Percentiles rank a stretch among this genome's conserved stretches.
Conservation (phyloP, 805 yeast species). For the Teunomyces gatunensis region DNA sequence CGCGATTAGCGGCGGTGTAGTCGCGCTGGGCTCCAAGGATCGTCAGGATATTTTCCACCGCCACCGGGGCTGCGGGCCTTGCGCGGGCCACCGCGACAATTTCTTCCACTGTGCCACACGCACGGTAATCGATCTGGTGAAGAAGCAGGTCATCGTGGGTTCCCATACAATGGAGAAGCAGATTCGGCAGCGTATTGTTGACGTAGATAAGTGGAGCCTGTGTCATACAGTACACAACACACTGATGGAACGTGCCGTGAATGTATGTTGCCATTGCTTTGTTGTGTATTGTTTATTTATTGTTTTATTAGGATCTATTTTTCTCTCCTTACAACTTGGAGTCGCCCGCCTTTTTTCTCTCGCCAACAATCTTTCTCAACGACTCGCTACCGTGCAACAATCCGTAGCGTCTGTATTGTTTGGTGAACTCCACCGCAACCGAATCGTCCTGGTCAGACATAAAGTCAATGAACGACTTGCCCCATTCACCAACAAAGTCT, state of each 20-base stretch:
- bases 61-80: neutral
- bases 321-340: constrained; percentile 3
- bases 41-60: constrained; percentile 10
- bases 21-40: constrained; percentile 5
- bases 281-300: neutral
- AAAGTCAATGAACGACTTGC: constrained; percentile 45
- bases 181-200: constrained; percentile 10
- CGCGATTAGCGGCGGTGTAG: constrained; percentile 8
- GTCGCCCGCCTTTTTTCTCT: constrained; percentile 29
- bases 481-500: constrained; percentile 52
- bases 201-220: constrained; percentile 4
- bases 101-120: constrained; percentile 1
- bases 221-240: neutral
- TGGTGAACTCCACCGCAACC: constrained; percentile 45
- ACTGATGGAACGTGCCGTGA: neutral
- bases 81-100: neutral
- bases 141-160: constrained; percentile 4
- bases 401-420: constrained; percentile 67
- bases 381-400: constrained; percentile 48
- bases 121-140: constrained; percentile 9
- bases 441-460: constrained; percentile 36
- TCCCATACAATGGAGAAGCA: constrained; percentile 3
- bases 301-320: neutral
- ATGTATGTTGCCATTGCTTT: neutral
- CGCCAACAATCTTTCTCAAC: constrained; percentile 35